These are phyloP conservation scores for Colletotrichum abscissum DNA, from an alignment of 2,329 filamentous ascomycete genomes.

Conservation along the genomic window DNA sequence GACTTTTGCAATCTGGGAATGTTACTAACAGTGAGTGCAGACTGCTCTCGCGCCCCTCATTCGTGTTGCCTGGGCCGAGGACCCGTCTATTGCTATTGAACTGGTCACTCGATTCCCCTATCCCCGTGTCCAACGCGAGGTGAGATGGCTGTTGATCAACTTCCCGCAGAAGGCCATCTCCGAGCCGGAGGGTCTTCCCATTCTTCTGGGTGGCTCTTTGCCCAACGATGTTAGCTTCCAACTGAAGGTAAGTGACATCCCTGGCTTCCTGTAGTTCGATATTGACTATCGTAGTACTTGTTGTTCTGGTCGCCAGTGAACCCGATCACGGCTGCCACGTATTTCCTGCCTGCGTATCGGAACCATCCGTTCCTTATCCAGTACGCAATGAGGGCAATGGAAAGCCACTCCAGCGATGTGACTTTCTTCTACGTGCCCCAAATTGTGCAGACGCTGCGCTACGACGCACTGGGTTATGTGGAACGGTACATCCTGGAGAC, in stretches of 20 bases:
- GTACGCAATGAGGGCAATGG: slow-evolving; percentile 94
- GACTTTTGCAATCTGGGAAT: neutral
- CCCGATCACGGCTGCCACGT: slow-evolving; percentile 90
- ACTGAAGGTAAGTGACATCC: slow-evolving; percentile 72
- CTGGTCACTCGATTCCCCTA: slow-evolving; percentile 84
- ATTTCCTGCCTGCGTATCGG: slow-evolving; percentile 90
- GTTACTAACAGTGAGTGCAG: slow-evolving; percentile 46
- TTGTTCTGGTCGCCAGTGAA: slow-evolving; percentile 94
- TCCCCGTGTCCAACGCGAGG: slow-evolving; percentile 76
- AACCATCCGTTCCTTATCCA: slow-evolving; percentile 95
- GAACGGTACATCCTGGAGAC: slow-evolving; percentile 97
- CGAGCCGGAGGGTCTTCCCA: slow-evolving; percentile 84
- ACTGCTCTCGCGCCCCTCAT: slow-evolving; percentile 72
- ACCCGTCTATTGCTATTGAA: slow-evolving; percentile 88
- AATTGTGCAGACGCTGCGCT: slow-evolving; percentile 93
- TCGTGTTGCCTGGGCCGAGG: slow-evolving; percentile 87
- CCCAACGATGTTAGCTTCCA: slow-evolving; percentile 85
- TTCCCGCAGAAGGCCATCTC: slow-evolving; percentile 85
- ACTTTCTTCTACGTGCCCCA: slow-evolving; percentile 99
- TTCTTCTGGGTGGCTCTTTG: slow-evolving; percentile 81
- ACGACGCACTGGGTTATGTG: slow-evolving; percentile 93
- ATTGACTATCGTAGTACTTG: slow-evolving; percentile 72
- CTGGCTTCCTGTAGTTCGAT: slow-evolving; percentile 6
- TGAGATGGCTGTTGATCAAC: slow-evolving; percentile 83
- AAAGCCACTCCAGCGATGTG: slow-evolving; percentile 94